Evolutionary conservation across 345 rosid species (phyloP), one percentile per base, ranked within the genome.

Genomic region (Gossypium raimondii): DNA sequence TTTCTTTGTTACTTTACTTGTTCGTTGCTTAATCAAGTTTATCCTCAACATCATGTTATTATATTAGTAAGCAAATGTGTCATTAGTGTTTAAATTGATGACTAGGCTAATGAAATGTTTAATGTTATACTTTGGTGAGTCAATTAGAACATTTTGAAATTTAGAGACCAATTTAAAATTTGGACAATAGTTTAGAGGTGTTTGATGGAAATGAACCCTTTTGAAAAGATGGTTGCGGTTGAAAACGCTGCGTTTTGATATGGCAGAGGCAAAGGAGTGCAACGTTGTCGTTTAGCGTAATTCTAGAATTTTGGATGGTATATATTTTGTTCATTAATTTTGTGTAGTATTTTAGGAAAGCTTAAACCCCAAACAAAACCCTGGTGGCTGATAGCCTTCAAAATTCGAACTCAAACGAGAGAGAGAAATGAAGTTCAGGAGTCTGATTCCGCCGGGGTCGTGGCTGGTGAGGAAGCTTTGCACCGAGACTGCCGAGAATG

Each of bases 401-500:
- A 1, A 43, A 4, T 25, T 29, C 16, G n/a, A 9, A 9, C 47
- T 27, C 24, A 11, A 45, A 11, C 41, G 17, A 7, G 55, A 13
- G 59, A 18, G 24, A 51, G 48, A 74, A 18, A 78, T 81, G 83
- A 84, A 51, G 56, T 70, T 27, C 38, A 43, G 65, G 56, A 78
- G 79, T 58, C 58, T 80, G 72, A 38, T 81, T 17, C 69, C 76
- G 41, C 17, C 73, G 12, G 82, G 73, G 45, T 76, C 80, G 25
- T 34, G 75, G 74, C 60, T 71, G 27, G 70, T 62, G 45, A 75
- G 91, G 71, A 81, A 47, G 68, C 69, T 82, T 0, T 78, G 74
- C 74, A 74, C 84, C 43, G 75, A 72, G 43, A 59, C 82, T 6
- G 8, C 61, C 17, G 48, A 51, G 80, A 70, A 66, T 51, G 75